Conservation (phyloP, 2,329 filamentous ascomycete species). For the Xylaria hypoxylon region DNA sequence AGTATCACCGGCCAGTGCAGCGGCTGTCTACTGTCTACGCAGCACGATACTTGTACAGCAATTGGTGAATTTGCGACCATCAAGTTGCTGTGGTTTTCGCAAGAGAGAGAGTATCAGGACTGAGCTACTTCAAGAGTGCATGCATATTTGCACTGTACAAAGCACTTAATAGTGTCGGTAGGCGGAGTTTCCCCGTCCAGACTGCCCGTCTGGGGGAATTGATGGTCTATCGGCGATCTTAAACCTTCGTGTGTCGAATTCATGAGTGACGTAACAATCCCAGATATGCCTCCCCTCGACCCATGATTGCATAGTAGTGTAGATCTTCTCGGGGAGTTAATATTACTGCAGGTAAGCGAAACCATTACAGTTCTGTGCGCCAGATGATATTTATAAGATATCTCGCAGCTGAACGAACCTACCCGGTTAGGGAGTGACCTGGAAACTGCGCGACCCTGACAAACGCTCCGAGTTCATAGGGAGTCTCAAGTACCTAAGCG, state of each 20-base stretch:
- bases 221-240: conserved; percentile 24
- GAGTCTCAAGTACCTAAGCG: neutral
- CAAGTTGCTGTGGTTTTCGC: conserved; percentile 11
- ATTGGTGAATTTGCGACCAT: conserved; percentile 24
- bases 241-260: conserved; percentile 6
- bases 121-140: neutral
- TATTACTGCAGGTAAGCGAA: conserved; percentile 23
- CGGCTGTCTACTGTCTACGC: conserved; percentile 14
- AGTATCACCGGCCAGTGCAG: conserved; percentile 1
- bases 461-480: neutral
- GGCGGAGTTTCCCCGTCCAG: conserved; percentile 22
- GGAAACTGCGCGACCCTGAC: neutral
- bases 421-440: neutral
- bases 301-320: neutral
- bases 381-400: no score
- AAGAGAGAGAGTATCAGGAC: neutral
- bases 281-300: neutral
- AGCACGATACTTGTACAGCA: conserved; percentile 11
- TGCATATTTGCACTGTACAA: conserved; percentile 15
- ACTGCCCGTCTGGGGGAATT: no score
- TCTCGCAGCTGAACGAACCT: no score
- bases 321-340: conserved; percentile 4
- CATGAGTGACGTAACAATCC: conserved; percentile 28
- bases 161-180: neutral
- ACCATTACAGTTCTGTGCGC: neutral